A percentile compares a stretch with the other conserved stretches of the same genome.
Evolutionary conservation across 1,139 yeast species (phyloP).

Genomic region (Wickerhamomyces sp.): DNA sequence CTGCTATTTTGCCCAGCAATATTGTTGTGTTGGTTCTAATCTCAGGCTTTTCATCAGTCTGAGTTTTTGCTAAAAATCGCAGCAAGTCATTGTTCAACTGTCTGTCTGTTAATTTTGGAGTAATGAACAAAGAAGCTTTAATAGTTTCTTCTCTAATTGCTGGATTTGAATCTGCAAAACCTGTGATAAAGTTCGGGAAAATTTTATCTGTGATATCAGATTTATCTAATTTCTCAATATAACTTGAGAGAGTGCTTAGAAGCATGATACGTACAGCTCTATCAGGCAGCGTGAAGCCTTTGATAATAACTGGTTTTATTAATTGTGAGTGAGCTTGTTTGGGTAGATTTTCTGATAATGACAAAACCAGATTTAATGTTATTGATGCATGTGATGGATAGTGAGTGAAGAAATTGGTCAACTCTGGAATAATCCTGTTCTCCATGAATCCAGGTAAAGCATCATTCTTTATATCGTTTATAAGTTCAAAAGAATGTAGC

Average conservation of each 20-base stretch:
- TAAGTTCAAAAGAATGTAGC: constrained; percentile 45
- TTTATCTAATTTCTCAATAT: constrained; percentile 48
- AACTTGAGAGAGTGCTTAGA: constrained; percentile 57
- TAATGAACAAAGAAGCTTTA: constrained; percentile 59
- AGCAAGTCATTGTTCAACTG: constrained; percentile 85
- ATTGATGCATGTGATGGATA: constrained; percentile 28
- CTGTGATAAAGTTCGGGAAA: constrained; percentile 65
- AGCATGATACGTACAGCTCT: constrained; percentile 71
- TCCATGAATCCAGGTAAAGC: constrained; percentile 62
- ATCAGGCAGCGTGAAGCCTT: constrained; percentile 63
- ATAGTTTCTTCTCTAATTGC: constrained; percentile 79
- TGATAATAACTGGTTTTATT: constrained; percentile 61
- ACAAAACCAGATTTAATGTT: constrained; percentile 43
- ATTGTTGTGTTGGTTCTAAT: constrained; percentile 84
- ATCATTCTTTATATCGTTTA: constrained; percentile 30
- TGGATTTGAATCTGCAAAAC: constrained; percentile 82
- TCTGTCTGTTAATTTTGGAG: constrained; percentile 67
- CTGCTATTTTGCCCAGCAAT: constrained; percentile 67
- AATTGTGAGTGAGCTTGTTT: constrained; percentile 38
- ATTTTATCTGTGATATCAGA: constrained; percentile 66
- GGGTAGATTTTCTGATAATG: constrained; percentile 39
- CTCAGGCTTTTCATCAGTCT: constrained; percentile 77
- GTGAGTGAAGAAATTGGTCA: constrained; percentile 38
- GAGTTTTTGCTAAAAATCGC: constrained; percentile 80
- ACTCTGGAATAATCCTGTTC: constrained; percentile 63